A percentile compares a stretch with the other conserved stretches of the same genome.
phyloP scores from a whole-genome alignment of 108 stramenopile species.

The Nitzschia inconspicua region DNA sequence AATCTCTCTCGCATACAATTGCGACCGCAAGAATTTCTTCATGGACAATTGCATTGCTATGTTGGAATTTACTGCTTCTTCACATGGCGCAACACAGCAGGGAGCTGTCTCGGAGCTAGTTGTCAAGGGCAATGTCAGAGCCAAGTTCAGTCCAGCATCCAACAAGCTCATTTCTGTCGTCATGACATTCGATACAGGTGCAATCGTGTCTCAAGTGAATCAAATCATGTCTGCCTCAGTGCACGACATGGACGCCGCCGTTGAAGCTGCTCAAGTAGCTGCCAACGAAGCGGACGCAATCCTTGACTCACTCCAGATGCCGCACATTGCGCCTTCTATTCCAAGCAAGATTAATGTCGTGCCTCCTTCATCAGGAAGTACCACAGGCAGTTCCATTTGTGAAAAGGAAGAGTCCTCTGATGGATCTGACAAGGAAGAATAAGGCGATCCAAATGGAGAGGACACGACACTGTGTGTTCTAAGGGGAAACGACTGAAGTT shows the following conservation, averaged over 20 bases:
- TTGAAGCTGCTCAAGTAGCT: conserved; percentile 37
- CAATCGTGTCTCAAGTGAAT: conserved; percentile 48
- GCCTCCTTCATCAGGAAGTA: conserved; percentile 9
- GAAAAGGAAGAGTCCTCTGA: conserved; percentile 29
- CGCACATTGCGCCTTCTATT: conserved; percentile 23
- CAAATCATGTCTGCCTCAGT: conserved; percentile 14
- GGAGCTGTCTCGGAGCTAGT: conserved; percentile 44
- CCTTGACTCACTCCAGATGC: conserved; percentile 72
- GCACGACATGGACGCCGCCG: conserved; percentile 15
- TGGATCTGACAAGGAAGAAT: conserved; percentile 11
- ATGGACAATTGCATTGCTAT: conserved; percentile 77
- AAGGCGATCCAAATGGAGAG: not conserved
- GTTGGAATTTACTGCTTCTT: conserved; percentile 60
- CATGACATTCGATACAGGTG: conserved; percentile 66
- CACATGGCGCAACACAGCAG: conserved; percentile 32
- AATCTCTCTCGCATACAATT: conserved; percentile 50
- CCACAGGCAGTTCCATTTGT: conserved; percentile 11
- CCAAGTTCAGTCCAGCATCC: conserved; percentile 75
- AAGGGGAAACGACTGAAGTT: not conserved
- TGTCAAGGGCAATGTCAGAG: conserved; percentile 56
- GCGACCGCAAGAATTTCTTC: conserved; percentile 72
- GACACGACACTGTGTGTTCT: not conserved
- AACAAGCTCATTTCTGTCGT: conserved; percentile 77
- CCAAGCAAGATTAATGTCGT: conserved; percentile 22
- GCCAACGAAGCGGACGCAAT: conserved; percentile 73